phyloP scores from a whole-genome alignment of 2,329 filamentous ascomycete species.

The Xylariaceae sp. region DNA sequence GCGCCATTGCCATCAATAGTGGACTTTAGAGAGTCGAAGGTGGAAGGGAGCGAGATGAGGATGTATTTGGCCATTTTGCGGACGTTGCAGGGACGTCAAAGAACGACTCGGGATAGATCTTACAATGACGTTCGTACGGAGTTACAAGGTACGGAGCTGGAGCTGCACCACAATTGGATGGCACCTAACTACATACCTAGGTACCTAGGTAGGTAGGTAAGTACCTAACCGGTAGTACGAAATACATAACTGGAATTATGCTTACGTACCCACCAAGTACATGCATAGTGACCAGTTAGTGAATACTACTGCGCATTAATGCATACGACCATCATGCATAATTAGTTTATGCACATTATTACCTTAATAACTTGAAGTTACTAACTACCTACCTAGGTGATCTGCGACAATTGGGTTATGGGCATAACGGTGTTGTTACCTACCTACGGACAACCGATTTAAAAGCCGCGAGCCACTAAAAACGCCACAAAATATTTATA shows the following conservation, averaged over 20 bases:
- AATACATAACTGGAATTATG: too few relatives aligned
- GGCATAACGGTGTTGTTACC: neutral
- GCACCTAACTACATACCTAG: too few relatives aligned
- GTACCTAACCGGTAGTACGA: too few relatives aligned
- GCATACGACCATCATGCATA: too few relatives aligned
- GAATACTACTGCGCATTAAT: too few relatives aligned
- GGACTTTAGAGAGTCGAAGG: conserved; percentile 68
- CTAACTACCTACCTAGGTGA: too few relatives aligned
- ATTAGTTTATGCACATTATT: too few relatives aligned
- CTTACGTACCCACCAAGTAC: too few relatives aligned
- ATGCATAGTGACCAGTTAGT: neutral
- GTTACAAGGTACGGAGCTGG: neutral
- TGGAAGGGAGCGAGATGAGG: conserved; percentile 83
- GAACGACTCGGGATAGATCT: conserved; percentile 10
- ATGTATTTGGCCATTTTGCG: conserved; percentile 61
- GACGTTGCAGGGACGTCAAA: conserved; percentile 14
- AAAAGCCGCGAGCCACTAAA: too few relatives aligned
- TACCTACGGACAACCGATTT: too few relatives aligned
- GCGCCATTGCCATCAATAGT: conserved; percentile 74
- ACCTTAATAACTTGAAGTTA: too few relatives aligned
- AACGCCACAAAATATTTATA: too few relatives aligned
- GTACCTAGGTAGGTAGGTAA: neutral
- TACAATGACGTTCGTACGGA: conserved; percentile 18
- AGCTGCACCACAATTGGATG: neutral
- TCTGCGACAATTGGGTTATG: neutral